Base-by-base conservation (phyloP, 257 asterid species). In the Jacaranda mimosifolia region DNA sequence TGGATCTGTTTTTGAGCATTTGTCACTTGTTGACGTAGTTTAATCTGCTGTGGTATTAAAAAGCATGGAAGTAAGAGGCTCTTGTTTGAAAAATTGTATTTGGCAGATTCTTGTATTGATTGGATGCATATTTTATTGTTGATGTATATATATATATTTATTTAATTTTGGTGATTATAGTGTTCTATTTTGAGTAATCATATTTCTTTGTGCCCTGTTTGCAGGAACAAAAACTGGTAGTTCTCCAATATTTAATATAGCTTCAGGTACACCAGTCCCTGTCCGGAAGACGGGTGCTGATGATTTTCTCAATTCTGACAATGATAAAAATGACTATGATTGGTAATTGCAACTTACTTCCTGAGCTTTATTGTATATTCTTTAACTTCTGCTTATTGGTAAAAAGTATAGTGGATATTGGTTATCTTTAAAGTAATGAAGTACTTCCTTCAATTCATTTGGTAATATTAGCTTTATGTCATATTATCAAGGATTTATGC, bases 311-410 rank as follows among this genome's bases (percentile, higher is more conserved):
- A 91, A 88, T 82, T 90, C 99, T 21, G 99, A 93, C 81, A 92
- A 87, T 75, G 98, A 96, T 84, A 96, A 96, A 81, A 96, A 96
- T 82, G 99, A 96, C 83, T 96, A 94, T 73, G 98, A 96, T 63
- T 96, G 99, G 99, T 96, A 89, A 81, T 68, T 80, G 63, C 65
- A 43, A 55, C 70, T 59, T 45, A 46, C 39, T 45, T 74, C 19
- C 40, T 69, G 77, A 49, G 26, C 51, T 52, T 46, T 70, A 21
- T 63, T 55, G n/a, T 35, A 11, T 17, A 76, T 74, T 79, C 48
- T 76, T 64, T 13, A 70, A 26, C 73, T 76, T 79, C 66, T 77
- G 40, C 49, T 81, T 80, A 66, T 48, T 56, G 76, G 15, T 64
- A 26, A 26, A 26, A 26, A 26, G 32, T 26, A 26, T 26, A 26